These are phyloP conservation scores for Leptodontidium sp. DNA, from an alignment of 2,329 filamentous ascomycete genomes.

Conservation along the genomic window DNA sequence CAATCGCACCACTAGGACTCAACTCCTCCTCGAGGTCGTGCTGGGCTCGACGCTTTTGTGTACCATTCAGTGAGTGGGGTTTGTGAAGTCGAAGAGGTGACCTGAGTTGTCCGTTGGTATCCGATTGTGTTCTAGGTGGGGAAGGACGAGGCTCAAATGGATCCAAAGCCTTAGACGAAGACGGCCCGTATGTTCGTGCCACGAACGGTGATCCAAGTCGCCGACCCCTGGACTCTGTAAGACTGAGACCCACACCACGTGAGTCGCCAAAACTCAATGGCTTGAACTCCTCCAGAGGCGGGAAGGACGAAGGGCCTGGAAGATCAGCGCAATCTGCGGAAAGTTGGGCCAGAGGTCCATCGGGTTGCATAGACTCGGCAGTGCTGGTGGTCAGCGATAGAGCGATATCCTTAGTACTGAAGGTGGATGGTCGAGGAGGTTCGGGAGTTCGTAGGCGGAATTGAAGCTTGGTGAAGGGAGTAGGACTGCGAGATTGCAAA, in stretches of 20 bases:
- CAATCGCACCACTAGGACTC: conserved; percentile 38
- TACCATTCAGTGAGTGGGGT: conserved; percentile 37
- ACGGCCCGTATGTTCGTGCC: conserved; percentile 68
- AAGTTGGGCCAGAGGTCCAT: conserved; percentile 67
- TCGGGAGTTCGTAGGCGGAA: conserved; percentile 58
- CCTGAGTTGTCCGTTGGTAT: too few relatives aligned
- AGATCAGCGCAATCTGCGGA: conserved; percentile 49
- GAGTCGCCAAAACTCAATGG: conserved; percentile 29
- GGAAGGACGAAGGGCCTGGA: conserved; percentile 20
- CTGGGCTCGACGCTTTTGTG: conserved; percentile 45
- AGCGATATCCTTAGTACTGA: conserved; percentile 68
- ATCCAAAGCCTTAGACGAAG: conserved; percentile 53
- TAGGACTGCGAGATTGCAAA: conserved; percentile 61
- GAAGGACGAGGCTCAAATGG: too few relatives aligned
- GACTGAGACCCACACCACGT: conserved; percentile 20
- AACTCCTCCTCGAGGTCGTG: conserved; percentile 42
- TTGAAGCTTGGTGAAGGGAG: conserved; percentile 63
- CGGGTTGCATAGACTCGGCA: conserved; percentile 69
- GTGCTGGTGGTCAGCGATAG: conserved; percentile 70
- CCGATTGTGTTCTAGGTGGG: too few relatives aligned
- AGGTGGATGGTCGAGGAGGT: conserved; percentile 55
- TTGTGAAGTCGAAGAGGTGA: too few relatives aligned
- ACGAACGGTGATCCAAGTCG: conserved; percentile 52
- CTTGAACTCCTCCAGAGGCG: conserved; percentile 26
- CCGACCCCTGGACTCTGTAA: conserved; percentile 25